Base-by-base conservation (phyloP, 768 basidiomycete genomes). In the Lentinus tigrinus region DNA sequence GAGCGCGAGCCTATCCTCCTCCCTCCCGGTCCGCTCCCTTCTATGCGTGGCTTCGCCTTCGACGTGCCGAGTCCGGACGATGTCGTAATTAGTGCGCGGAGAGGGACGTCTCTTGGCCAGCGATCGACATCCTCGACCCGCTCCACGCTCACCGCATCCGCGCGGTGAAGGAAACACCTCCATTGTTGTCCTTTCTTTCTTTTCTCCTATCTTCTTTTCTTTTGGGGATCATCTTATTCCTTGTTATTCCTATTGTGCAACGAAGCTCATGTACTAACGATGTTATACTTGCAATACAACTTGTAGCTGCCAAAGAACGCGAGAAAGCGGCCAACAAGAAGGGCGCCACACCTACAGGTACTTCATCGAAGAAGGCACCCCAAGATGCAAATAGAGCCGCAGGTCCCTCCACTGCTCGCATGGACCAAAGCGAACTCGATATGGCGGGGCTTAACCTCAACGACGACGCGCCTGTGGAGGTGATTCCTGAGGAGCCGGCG, bases 31-130 rank as follows among this genome's bases (percentile, higher is more conserved):
- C 59, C 75, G 39, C 66, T 67, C 8, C 66, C 73, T 14, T 65
- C 74, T 17, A 68, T 70, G 39, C 59, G 66, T 19, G 72, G 75
- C 3, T 92, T 91, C 69, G 74, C 84, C 10, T 93, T 95, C 67
- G 85, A 94, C 61, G 81, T 79, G 23, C 92, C 91, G 36, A 97
- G 95, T 72, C 96, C 96, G 21, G 96, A 98, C 64, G 96, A 98
- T 66, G 74, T 91, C 61, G 85, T 98, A 9, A 76, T 90, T 65
- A 84, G 84, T 63, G 91, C 93, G 53, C 84, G 93, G 48, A 85
- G 82, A 52, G 90, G 90, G 46, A 90, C 93, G 4, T 74, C 85
- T 28, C 73, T 89, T 47, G 78, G 72, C 11, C 74, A 78, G 54
- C 74, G 75, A 21, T 52, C 64, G 52, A 47, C 57, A 48, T 52